Evolutionary conservation across 2,329 filamentous ascomycete genomes (phyloP), one percentile per base, ranked within the genome.

Genomic region (Curvularia hawaiiensis): DNA sequence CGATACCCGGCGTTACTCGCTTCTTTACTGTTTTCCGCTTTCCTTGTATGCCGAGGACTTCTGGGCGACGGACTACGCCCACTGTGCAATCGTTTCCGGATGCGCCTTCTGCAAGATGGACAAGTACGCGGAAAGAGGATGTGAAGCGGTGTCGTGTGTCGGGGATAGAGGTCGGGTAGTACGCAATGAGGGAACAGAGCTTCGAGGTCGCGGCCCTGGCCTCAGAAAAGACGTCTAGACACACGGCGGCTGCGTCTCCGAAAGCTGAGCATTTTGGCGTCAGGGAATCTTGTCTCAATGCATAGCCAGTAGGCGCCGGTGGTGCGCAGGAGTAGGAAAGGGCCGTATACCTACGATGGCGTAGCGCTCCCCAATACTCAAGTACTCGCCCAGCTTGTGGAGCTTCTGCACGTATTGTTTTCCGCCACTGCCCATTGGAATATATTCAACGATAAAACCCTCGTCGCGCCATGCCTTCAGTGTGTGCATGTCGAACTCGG

Each of bases 141-240:
- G 79, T 77, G 57, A 79, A 79, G 49, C 77, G 76, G 5, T 77
- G 78, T 22, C 78, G 77, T 0, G 80, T 79, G 39, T 81, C 78
- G 0, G 87, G 85, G 52, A 88, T 84, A 14, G 78, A 75, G 40
- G 82, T 79, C 0, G 87, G 87, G 63, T 89, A 89, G 77, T 88
- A 89, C 18, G 85, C 85, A 24, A 88, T 77, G 2, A 89, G 77
- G 0, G 84, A 84, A 59, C 82, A 83, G 12, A 89, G 80, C 53
- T 84, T 82, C 35, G 71, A 72, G 12, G 74, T 75, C 4, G 67
- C 63, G 4, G 84, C 82, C 51, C 79, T 82, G 3, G 85, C 82
- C 63, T 84, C 84, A 26, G 80, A 79, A 59, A 83, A 85, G 12
- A 83, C 80, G 52, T 87, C 83, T 43, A 89, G 79, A 47, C 83